phyloP scores from a whole-genome alignment of 208 protist species.

The Crithidia thermophila region DNA sequence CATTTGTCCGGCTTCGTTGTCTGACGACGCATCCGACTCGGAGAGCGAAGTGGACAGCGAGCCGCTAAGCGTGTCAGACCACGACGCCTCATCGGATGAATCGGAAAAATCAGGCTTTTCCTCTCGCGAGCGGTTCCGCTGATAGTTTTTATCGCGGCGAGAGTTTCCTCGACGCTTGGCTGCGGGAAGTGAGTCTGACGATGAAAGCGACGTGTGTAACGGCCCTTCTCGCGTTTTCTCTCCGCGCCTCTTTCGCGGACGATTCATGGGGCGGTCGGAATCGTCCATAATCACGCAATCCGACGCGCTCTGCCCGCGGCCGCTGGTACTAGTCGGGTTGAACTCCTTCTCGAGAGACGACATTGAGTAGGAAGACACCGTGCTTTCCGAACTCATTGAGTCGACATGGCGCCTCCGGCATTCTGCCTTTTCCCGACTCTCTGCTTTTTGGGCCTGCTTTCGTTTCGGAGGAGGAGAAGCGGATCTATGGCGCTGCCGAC shows the following conservation, averaged over 20 bases:
- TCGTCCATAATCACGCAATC: conserved; percentile 3
- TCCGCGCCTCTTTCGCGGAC: not conserved
- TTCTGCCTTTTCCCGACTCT: not conserved
- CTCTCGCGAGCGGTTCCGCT: not conserved
- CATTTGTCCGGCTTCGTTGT: too few relatives aligned
- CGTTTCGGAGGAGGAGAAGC: too few relatives aligned
- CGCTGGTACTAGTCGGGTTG: not conserved
- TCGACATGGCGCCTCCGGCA: not conserved
- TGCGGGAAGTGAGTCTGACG: too few relatives aligned
- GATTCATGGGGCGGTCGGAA: not conserved
- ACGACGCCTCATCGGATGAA: not conserved
- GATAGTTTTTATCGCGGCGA: too few relatives aligned
- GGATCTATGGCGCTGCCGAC: too few relatives aligned
- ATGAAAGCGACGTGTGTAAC: too few relatives aligned
- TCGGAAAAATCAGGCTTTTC: not conserved
- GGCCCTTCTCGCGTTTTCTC: too few relatives aligned
- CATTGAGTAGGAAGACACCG: not conserved
- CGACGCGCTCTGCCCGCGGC: not conserved
- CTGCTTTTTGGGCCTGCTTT: not conserved
- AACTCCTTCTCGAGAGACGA: not conserved
- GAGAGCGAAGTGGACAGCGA: not conserved
- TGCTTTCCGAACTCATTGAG: not conserved
- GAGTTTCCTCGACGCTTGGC: too few relatives aligned
- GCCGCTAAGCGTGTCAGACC: not conserved
- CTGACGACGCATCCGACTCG: not conserved